Evolutionary conservation across 768 basidiomycete genomes (phyloP), one percentile per base, ranked within the genome.

Genomic region (Boletus eberwhitei): DNA sequence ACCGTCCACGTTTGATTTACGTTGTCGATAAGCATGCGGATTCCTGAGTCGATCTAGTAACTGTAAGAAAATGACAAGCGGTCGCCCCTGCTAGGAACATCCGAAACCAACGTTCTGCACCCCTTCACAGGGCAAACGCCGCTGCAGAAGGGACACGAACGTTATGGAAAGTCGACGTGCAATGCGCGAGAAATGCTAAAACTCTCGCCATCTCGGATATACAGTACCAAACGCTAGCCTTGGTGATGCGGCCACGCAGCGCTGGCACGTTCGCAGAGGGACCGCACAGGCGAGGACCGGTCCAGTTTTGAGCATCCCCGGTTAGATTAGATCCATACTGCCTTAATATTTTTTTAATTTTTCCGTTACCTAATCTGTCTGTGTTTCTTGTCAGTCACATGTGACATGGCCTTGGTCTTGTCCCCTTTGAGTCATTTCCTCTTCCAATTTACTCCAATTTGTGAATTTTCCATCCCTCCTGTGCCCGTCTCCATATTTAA

Each of bases 401-500:
- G 66, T 63, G 61, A 68, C 63, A 53, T 65, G 17, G 44, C 29
- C 52, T 43, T 44, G 48, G 54, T 36, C 63, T 65, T 68, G 66
- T 70, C 69, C 62, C 31, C 59, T 61, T 71, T 64, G 68, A 71
- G 60, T 71, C 71, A 71, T 70, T 69, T 67, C 59, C 58, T 60
- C 59, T 59, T 52, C 53, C 38, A 57, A 63, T 60, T 69, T 60
- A 64, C 64, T 24, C 59, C 54, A 64, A 62, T 66, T 68, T 70
- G 63, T 59, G 66, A 69, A 59, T 66, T 71, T 70, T 72, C 66
- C 65, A 67, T 71, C 71, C 63, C 66, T 71, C 69, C 69, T 69
- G 71, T 72, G 71, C 69, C 52, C 36, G 68, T 59, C 59, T 57
- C 66, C 65, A 65, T 71, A 71, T 71, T 72, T 71, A 71, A 71